A percentile compares a stretch with the other conserved stretches of the same genome.
phyloP scores from a whole-genome alignment of 2,329 filamentous ascomycete genomes.

The Colletotrichum tropicale region DNA sequence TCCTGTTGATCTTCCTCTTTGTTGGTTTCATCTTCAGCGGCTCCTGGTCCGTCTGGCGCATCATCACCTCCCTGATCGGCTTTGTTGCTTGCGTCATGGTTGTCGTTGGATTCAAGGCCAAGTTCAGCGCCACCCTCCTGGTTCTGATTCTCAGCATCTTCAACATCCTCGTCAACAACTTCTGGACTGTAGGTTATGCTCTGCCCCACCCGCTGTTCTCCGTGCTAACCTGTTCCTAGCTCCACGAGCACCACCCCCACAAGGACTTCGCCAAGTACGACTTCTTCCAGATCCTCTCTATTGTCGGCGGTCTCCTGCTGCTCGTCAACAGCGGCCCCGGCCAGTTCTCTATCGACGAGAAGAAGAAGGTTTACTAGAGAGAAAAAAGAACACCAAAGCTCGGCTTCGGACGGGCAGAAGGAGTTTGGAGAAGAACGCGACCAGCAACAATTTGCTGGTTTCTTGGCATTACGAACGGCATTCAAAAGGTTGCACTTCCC shows the following conservation, averaged over 20 bases:
- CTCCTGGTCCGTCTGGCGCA: slow-evolving; percentile 87
- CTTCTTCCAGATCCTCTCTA: slow-evolving; percentile 99
- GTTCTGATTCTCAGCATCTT: slow-evolving; percentile 96
- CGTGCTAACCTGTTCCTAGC: slow-evolving; percentile 50
- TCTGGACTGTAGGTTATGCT: slow-evolving; percentile 85
- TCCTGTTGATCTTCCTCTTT: slow-evolving; percentile 97
- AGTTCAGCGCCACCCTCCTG: slow-evolving; percentile 95
- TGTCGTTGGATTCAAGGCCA: slow-evolving; percentile 98
- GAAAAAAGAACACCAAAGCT: background rate
- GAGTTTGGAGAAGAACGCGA: background rate
- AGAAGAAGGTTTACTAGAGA: slow-evolving; percentile 98
- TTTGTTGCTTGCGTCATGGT: slow-evolving; percentile 97
- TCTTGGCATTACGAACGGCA: slow-evolving; percentile 20
- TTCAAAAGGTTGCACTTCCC: slow-evolving; percentile 13
- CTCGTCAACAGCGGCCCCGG: slow-evolving; percentile 98
- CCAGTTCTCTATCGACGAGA: slow-evolving; percentile 98
- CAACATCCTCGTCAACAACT: slow-evolving; percentile 98
- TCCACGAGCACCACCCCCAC: slow-evolving; percentile 97
- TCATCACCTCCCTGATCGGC: slow-evolving; percentile 83
- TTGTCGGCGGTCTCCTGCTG: slow-evolving; percentile 93
- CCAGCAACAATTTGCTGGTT: background rate
- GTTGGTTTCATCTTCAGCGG: slow-evolving; percentile 95
- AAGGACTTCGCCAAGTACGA: slow-evolving; percentile 99
- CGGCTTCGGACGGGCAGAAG: background rate
- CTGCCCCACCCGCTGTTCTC: background rate